These are phyloP conservation scores for Saturnispora sekii DNA, from an alignment of 805 yeast genomes.

Conservation along the genomic window DNA sequence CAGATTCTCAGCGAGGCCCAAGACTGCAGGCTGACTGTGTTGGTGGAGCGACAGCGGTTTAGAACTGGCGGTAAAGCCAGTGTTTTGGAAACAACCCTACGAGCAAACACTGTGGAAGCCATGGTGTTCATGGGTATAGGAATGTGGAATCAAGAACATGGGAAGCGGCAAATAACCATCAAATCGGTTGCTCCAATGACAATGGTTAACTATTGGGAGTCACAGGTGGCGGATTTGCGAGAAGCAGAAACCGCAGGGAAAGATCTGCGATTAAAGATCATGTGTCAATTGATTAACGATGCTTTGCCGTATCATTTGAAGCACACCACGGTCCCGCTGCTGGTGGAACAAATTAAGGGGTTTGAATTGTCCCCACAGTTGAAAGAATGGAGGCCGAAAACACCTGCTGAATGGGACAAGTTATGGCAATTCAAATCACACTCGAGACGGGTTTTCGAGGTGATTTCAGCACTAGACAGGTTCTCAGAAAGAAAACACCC, in stretches of 20 bases:
- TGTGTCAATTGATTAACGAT: constrained; percentile 3
- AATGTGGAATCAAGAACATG: constrained; percentile 4
- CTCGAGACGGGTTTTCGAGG: constrained; percentile 22
- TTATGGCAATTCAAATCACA: constrained; percentile 10
- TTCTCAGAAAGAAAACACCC: constrained; percentile 5
- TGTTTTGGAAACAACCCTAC: constrained; percentile 42
- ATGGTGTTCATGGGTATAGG: constrained; percentile 27
- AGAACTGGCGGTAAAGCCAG: constrained; percentile 37
- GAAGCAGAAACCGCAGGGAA: constrained; percentile 3
- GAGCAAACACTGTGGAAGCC: constrained; percentile 45
- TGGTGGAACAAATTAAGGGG: neutral
- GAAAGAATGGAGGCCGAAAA: too few species aligned
- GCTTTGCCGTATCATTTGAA: constrained; percentile 2
- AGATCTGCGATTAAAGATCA: constrained; percentile 9
- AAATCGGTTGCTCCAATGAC: constrained; percentile 9
- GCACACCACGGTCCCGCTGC: neutral
- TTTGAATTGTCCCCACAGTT: neutral
- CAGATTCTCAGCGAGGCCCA: constrained; percentile 4
- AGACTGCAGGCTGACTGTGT: constrained; percentile 19
- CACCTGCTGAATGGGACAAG: constrained; percentile 4
- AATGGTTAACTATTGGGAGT: constrained; percentile 27
- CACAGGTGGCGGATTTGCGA: neutral
- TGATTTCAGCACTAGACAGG: constrained; percentile 17
- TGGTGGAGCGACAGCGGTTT: constrained; percentile 49
- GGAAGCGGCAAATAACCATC: neutral